Percentiles rank a stretch among this genome's conserved stretches.
phyloP scores from a whole-genome alignment of 129 eudicot species.

The Mikania micrantha region DNA sequence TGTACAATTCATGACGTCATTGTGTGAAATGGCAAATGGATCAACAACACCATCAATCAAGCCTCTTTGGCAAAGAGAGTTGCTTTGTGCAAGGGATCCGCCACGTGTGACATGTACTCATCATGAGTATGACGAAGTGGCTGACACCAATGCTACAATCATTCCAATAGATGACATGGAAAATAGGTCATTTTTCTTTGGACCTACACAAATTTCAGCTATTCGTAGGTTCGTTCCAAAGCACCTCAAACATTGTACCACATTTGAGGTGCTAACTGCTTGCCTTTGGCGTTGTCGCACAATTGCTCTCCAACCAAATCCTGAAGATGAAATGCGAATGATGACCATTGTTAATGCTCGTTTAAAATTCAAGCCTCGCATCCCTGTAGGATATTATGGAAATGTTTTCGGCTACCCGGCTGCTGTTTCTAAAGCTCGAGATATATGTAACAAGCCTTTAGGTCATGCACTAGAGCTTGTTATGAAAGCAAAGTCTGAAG shows the following conservation, averaged over 20 bases:
- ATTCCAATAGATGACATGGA: not conserved
- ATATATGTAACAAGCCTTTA: not conserved
- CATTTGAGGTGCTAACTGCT: not conserved
- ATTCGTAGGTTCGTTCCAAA: not conserved
- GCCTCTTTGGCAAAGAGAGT: not conserved
- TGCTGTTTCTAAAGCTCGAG: not conserved
- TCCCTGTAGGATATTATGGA: not conserved
- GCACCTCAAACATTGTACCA: not conserved
- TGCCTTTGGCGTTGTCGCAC: not conserved
- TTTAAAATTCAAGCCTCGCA: not conserved
- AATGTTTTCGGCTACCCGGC: not conserved
- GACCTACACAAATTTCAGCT: not conserved
- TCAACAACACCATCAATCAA: not conserved
- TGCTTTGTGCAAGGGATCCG: not conserved
- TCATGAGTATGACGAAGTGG: too few relatives aligned
- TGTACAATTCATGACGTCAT: not conserved
- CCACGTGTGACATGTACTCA: too few relatives aligned
- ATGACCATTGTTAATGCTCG: not conserved
- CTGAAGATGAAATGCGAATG: too few relatives aligned
- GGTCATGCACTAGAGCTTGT: not conserved
- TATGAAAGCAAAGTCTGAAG: not conserved
- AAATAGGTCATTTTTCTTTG: not conserved
- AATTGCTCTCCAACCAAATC: not conserved
- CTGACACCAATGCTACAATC: not conserved
- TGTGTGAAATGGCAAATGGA: not conserved